Evolutionary conservation across 1,284 basidiomycete genomes (phyloP).

Genomic region (Bondarzewia mesenterica): DNA sequence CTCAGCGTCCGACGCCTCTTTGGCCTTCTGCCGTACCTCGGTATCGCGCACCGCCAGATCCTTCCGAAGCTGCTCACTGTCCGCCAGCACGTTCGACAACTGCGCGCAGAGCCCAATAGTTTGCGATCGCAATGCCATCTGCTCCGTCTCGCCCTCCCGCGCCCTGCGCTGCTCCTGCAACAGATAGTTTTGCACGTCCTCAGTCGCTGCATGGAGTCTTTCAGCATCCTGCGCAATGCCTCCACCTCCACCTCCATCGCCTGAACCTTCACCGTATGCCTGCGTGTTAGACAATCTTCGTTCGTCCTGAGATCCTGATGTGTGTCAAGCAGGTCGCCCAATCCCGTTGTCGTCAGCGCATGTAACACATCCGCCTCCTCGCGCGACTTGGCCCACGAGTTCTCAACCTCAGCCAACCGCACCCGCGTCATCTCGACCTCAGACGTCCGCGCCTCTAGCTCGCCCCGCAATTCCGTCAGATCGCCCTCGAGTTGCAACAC

Average conservation of each 20-base stretch:
- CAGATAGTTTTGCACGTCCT: conserved; percentile 67
- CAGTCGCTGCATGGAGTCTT: conserved; percentile 65
- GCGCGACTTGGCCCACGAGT: conserved; percentile 80
- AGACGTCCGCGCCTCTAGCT: conserved; percentile 64
- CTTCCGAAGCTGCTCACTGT: conserved; percentile 66
- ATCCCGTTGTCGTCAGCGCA: conserved; percentile 72
- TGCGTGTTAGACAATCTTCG: conserved; percentile 65
- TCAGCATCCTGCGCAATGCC: conserved; percentile 70
- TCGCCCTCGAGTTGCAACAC: conserved; percentile 66
- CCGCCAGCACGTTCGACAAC: conserved; percentile 64
- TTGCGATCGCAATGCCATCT: conserved; percentile 68
- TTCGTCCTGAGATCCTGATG: conserved; percentile 76
- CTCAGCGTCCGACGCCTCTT: conserved; percentile 66
- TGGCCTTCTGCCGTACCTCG: conserved; percentile 58
- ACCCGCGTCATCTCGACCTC: conserved; percentile 67
- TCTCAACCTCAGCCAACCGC: conserved; percentile 70
- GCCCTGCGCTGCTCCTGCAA: conserved; percentile 61
- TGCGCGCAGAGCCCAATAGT: conserved; percentile 75
- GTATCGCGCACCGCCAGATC: conserved; percentile 59
- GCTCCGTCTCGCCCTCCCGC: conserved; percentile 64
- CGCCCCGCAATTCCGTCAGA: conserved; percentile 68
- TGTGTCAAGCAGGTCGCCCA: conserved; percentile 80
- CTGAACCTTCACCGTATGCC: conserved; percentile 73
- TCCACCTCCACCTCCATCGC: conserved; percentile 74
- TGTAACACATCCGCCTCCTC: conserved; percentile 86